Base-by-base conservation (phyloP, 2,329 filamentous ascomycete species). In the Aureobasidium zeae region DNA sequence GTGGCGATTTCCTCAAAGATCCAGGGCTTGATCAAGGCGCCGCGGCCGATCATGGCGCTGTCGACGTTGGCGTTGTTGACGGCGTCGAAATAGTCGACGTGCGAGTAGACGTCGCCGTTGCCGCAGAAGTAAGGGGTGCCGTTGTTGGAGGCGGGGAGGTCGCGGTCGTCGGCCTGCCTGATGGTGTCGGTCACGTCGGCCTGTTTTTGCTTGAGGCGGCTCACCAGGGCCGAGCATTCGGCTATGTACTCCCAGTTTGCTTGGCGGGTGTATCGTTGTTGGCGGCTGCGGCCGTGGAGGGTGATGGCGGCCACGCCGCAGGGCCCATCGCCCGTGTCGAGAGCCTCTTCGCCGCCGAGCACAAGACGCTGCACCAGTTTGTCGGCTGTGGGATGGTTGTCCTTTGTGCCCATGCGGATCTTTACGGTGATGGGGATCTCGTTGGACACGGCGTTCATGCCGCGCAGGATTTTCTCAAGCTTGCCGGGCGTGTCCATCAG, bases 171-270 rank as follows among this genome's bases (percentile, higher is more conserved):
- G 0, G 83, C 72, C 57, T 93, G 86, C 24, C 71, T 72, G 25
- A 78, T 69, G 0, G 91, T 98, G 62, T 98, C 91, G 5, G 76
- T 72, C 12, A 83, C 61, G 3, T 67, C 67, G 50, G 79, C 77
- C 44, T 74, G 75, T 59, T 83, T 74, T 47, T 76, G 68, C 58
- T 88, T 87, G 56, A 94, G 80, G 4, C 76, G 72, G 62, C 86
- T 82, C 65, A 98, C 82, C 45, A 96, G 73, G 5, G 82, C 79
- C 2, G 89, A 82, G 55, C 86, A 94, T 58, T 94, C 84, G 42
- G 84, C 79, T 52, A 98, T 96, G 64, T 96, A 98, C 32, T 72
- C 69, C 91, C 91, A 98, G 63, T 98, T 86, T n/a, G 91, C 91
- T 52, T 73, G 79, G 57, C 80, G 83, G 3, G 86, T 91, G 67